A percentile compares a stretch with the other conserved stretches of the same genome.
phyloP scores from a whole-genome alignment of 345 rosid species.

The Zanthoxylum bungeanum region DNA sequence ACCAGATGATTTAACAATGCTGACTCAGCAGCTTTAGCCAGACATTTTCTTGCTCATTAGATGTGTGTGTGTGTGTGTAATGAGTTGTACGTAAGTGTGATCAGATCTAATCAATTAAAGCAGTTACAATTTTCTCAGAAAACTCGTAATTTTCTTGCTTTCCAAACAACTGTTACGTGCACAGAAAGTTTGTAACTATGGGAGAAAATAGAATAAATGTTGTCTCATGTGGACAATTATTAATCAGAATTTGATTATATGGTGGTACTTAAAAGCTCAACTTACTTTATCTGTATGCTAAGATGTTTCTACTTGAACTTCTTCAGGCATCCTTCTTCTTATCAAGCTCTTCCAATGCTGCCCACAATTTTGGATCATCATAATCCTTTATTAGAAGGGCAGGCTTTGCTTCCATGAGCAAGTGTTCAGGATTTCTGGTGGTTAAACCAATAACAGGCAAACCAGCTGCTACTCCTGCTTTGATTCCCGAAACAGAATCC shows the following conservation, averaged over 20 bases:
- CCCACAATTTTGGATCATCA: conserved; percentile 75
- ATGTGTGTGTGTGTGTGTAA: too few species aligned
- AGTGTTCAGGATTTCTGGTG: conserved; percentile 68
- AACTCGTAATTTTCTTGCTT: too few species aligned
- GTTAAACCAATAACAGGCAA: conserved; percentile 80
- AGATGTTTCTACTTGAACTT: neutral
- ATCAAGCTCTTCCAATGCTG: conserved; percentile 73
- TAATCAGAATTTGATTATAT: neutral
- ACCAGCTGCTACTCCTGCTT: conserved; percentile 96
- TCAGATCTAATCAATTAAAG: too few species aligned
- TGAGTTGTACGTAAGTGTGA: too few species aligned
- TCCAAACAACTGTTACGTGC: too few species aligned
- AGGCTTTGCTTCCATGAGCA: conserved; percentile 70
- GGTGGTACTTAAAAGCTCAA: neutral
- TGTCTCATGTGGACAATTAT: neutral
- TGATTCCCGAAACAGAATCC: conserved; percentile 91
- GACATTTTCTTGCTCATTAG: too few species aligned
- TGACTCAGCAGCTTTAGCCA: too few species aligned
- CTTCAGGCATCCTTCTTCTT: conserved; percentile 31
- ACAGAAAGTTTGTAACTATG: too few species aligned
- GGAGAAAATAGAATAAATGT: neutral
- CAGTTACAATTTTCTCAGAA: too few species aligned
- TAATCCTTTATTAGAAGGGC: conserved; percentile 70
- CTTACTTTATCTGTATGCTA: neutral
- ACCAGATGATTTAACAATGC: too few species aligned